These are phyloP conservation scores for Clathrospora elynae DNA, from an alignment of 2,329 filamentous ascomycete species.

Conservation along the genomic window DNA sequence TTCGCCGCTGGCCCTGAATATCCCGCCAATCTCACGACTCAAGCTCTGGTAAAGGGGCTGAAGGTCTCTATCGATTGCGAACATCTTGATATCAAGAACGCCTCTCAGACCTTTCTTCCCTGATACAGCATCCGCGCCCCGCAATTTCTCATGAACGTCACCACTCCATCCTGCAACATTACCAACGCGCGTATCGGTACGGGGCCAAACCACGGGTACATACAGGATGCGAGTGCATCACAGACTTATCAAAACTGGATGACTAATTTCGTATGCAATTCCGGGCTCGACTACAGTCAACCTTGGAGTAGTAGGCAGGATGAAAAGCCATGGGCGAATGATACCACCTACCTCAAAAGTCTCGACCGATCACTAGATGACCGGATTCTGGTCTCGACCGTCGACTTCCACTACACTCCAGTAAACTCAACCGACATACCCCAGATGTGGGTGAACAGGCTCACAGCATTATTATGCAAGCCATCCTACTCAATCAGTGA, in stretches of 20 bases:
- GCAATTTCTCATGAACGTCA: slow-evolving; percentile 1
- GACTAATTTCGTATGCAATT: slow-evolving; percentile 1
- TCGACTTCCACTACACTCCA: not conserved
- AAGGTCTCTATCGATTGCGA: slow-evolving; percentile 1
- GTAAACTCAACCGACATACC: not conserved
- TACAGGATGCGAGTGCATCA: not conserved
- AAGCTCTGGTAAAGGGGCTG: not conserved
- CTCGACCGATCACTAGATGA: slow-evolving; percentile 1
- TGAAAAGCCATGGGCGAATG: not conserved
- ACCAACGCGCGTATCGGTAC: slow-evolving; percentile 1
- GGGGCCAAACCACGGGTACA: not conserved
- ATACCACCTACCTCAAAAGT: not conserved
- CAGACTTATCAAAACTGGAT: not conserved
- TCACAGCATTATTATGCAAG: slow-evolving; percentile 3
- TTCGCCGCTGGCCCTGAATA: not conserved
- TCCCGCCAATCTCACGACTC: not conserved
- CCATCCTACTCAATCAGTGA: slow-evolving; percentile 3
- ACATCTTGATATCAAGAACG: not conserved
- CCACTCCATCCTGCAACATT: slow-evolving; percentile 1
- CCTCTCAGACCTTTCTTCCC: not conserved
- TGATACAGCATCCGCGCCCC: slow-evolving; percentile 3
- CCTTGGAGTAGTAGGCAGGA: not conserved
- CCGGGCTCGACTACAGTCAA: slow-evolving; percentile 1
- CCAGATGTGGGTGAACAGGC: not conserved
- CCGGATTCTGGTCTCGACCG: not conserved